Evolutionary conservation across 495 filamentous ascomycete genomes (phyloP).

Genomic region (Clohesyomyces aquaticus): DNA sequence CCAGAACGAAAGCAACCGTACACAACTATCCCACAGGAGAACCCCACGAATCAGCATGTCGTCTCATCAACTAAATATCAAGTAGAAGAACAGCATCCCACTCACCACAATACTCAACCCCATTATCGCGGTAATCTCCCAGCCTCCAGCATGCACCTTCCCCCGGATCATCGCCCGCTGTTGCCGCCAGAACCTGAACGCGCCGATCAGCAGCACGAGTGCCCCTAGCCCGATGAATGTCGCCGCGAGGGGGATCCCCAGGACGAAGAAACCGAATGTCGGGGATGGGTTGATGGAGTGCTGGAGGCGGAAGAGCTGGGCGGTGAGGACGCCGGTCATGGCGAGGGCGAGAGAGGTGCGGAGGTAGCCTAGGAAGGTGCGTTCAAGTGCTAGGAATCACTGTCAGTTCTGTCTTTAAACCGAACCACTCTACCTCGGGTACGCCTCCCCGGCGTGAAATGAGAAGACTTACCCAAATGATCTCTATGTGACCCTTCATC

Average conservation of each 20-base stretch:
- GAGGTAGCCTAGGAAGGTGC: conserved; percentile 78
- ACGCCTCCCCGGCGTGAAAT: not conserved
- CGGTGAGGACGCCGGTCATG: conserved; percentile 66
- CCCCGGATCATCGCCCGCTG: conserved; percentile 69
- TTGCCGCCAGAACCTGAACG: conserved; percentile 69
- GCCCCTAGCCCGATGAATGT: conserved; percentile 64
- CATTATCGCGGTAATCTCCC: conserved; percentile 65
- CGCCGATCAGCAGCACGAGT: conserved; percentile 59
- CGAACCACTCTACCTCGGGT: conserved; percentile 5
- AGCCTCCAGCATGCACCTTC: conserved; percentile 67
- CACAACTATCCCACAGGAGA: conserved; percentile 29
- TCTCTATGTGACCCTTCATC: conserved; percentile 52
- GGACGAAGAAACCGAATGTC: conserved; percentile 61
- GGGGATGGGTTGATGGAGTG: conserved; percentile 48
- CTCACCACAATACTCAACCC: conserved; percentile 57
- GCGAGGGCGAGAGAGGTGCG: conserved; percentile 71
- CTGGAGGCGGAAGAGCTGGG: conserved; percentile 73
- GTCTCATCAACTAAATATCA: conserved; percentile 15
- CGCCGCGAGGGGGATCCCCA: conserved; percentile 68
- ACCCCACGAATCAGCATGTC: not conserved
- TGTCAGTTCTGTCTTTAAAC: too few species aligned
- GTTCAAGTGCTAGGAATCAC: conserved; percentile 79
- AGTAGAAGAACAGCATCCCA: conserved; percentile 33
- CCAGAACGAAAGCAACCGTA: conserved; percentile 26
- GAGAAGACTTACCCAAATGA: conserved; percentile 56